phyloP scores from a whole-genome alignment of 441 rosid genomes.

The Euphorbia corollata region DNA sequence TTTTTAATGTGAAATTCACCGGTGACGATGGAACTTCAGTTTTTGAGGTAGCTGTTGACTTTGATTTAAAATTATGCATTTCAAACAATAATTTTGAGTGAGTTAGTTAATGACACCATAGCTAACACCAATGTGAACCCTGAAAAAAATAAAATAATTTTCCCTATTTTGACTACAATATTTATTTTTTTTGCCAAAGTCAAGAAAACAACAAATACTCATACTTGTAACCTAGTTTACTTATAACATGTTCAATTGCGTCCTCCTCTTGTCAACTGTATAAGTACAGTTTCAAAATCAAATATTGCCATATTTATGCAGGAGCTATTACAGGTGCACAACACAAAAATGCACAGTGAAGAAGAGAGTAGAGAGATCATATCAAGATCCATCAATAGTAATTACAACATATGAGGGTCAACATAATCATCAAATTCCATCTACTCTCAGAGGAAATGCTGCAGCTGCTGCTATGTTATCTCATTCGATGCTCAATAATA shows the following conservation, averaged over 20 bases:
- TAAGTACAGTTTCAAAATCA: not conserved
- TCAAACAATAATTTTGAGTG: too few relatives aligned
- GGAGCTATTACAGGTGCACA: slow-evolving; percentile 94
- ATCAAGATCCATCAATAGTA: slow-evolving; percentile 70
- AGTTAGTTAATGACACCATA: too few relatives aligned
- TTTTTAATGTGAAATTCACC: too few relatives aligned
- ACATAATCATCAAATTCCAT: slow-evolving; percentile 67
- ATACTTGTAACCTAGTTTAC: too few relatives aligned
- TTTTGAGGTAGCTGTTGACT: too few relatives aligned
- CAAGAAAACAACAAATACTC: slow-evolving; percentile 6
- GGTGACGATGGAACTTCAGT: too few relatives aligned
- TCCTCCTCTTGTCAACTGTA: slow-evolving; percentile 1
- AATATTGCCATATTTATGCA: slow-evolving; percentile 19
- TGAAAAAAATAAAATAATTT: not conserved
- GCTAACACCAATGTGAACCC: slow-evolving; percentile 1
- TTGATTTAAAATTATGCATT: too few relatives aligned
- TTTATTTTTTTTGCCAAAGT: not conserved
- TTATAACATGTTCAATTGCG: not conserved
- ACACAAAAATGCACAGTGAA: slow-evolving; percentile 78
- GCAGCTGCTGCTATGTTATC: slow-evolving; percentile 46
- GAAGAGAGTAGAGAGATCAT: slow-evolving; percentile 89
- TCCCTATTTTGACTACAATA: not conserved
- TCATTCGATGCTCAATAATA: slow-evolving; percentile 32
- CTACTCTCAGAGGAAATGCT: slow-evolving; percentile 61
- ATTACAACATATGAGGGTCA: slow-evolving; percentile 91